phyloP scores from a whole-genome alignment of 2,329 filamentous ascomycete genomes.

The Calonectria pseudoturangicola region DNA sequence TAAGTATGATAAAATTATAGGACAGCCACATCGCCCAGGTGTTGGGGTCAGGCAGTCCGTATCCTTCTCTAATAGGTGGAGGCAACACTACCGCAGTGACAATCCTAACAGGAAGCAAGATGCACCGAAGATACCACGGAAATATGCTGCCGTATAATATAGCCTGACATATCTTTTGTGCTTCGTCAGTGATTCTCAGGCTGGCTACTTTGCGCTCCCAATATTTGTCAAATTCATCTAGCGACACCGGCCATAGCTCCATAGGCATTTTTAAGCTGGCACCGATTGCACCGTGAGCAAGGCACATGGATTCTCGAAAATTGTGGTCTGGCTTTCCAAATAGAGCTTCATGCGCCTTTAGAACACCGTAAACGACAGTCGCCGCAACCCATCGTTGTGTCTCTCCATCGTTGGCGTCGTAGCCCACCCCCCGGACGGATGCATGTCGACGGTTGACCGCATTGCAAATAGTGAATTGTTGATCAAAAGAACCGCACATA shows the following conservation, averaged over 20 bases:
- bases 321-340: not conserved
- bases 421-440: not conserved
- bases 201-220: not conserved
- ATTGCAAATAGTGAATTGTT: not conserved
- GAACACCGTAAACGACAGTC: not conserved
- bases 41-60: not conserved
- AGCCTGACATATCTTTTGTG: not conserved
- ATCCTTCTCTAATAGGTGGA: not conserved
- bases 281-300: not conserved
- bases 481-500: not conserved
- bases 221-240: not conserved
- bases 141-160: not conserved
- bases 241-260: not conserved
- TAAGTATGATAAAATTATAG: not conserved
- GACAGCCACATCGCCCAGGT: not conserved
- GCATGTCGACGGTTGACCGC: not conserved
- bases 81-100: not conserved
- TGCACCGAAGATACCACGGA: not conserved
- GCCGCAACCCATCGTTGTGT: not conserved
- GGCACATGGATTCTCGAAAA: not conserved
- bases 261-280: slow-evolving; percentile 1
- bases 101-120: not conserved
- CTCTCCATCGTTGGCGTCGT: not conserved
- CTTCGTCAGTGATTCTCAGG: not conserved
- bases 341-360: not conserved